These are phyloP conservation scores for Falciphora oryzae DNA, from an alignment of 2,329 filamentous ascomycete species.

Conservation along the genomic window DNA sequence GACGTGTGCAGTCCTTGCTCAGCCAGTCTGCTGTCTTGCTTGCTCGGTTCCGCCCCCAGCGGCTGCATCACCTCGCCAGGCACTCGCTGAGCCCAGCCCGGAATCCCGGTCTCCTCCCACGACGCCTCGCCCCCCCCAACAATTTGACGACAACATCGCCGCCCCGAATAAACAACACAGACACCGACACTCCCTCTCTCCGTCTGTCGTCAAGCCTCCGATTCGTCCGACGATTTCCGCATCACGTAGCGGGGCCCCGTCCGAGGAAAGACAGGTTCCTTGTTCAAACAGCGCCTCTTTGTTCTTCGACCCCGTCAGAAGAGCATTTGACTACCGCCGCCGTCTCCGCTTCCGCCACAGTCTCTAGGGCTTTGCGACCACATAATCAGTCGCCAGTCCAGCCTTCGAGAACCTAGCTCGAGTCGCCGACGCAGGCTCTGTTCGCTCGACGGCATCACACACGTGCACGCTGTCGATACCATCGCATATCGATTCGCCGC, in stretches of 20 bases:
- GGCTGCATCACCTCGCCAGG: neutral
- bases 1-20: conserved; percentile 10
- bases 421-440: neutral
- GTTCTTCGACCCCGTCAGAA: neutral
- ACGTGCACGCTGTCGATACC: neutral
- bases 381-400: no score
- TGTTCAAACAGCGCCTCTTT: neutral
- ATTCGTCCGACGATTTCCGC: neutral
- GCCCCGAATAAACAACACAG: neutral
- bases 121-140: neutral
- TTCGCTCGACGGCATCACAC: neutral
- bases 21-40: conserved; percentile 4
- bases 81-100: neutral
- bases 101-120: neutral
- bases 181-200: neutral
- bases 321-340: neutral
- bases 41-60: neutral
- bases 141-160: neutral
- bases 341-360: neutral
- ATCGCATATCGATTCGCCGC: neutral
- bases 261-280: neutral
- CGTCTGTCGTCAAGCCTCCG: neutral
- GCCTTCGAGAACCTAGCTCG: neutral
- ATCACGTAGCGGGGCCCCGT: no score
- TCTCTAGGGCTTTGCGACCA: neutral